These are phyloP conservation scores for Globisporangium cystogenes DNA, from an alignment of 352 stramenopile genomes.

Conservation along the genomic window DNA sequence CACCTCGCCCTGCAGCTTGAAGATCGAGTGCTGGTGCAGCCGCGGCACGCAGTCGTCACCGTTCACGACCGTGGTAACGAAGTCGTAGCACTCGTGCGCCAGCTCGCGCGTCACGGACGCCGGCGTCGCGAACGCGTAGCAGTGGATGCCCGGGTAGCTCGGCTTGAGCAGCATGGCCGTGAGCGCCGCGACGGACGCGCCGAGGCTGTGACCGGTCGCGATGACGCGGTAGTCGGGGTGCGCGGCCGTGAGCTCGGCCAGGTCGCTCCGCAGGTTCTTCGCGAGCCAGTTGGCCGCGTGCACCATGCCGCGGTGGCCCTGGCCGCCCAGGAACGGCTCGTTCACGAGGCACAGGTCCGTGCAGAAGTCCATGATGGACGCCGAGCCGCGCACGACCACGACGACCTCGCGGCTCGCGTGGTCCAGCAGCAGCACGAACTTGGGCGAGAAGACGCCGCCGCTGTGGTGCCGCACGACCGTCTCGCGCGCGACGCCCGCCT, in stretches of 20 bases:
- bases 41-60: constrained; percentile 81
- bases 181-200: constrained; percentile 61
- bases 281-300: constrained; percentile 71
- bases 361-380: constrained; percentile 77
- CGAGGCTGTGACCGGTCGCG: constrained; percentile 68
- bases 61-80: constrained; percentile 70
- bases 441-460: constrained; percentile 75
- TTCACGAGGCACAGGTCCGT: constrained; percentile 77
- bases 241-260: constrained; percentile 27
- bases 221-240: constrained; percentile 56
- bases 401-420: constrained; percentile 53
- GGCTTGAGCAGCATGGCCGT: constrained; percentile 43
- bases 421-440: constrained; percentile 59
- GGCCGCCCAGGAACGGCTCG: constrained; percentile 56
- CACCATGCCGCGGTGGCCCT: constrained; percentile 81
- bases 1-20: constrained; percentile 61
- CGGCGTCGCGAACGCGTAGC: constrained; percentile 65
- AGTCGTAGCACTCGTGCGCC: constrained; percentile 39
- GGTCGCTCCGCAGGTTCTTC: constrained; percentile 39
- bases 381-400: constrained; percentile 57
- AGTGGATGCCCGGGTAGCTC: constrained; percentile 43
- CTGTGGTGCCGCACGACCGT: constrained; percentile 42
- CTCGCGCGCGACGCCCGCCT: constrained; percentile 33
- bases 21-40: constrained; percentile 69
- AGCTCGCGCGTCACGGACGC: constrained; percentile 65